Percentiles rank a stretch among this genome's conserved stretches.
phyloP scores from a whole-genome alignment of 2,329 filamentous ascomycete species.

The Knufia petricola region DNA sequence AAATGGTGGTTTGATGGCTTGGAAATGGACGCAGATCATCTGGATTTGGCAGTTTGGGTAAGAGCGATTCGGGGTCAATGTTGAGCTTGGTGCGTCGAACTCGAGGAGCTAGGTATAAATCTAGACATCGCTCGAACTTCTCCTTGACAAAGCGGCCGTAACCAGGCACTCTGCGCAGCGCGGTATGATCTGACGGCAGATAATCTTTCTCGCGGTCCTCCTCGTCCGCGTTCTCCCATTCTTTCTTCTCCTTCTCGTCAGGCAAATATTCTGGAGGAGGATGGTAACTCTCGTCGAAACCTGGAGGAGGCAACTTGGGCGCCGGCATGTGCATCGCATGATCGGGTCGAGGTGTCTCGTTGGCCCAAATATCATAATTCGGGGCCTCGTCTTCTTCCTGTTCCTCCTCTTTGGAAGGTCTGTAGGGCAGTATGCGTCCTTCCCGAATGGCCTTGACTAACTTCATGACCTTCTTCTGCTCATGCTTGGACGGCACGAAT shows the following conservation, averaged over 20 bases:
- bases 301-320: constrained; percentile 84
- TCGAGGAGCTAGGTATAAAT: constrained; percentile 87
- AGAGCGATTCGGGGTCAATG: constrained; percentile 84
- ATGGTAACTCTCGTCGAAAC: constrained; percentile 94
- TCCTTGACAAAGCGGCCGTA: constrained; percentile 89
- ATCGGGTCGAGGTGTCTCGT: constrained; percentile 71
- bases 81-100: constrained; percentile 89
- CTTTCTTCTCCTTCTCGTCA: constrained; percentile 68
- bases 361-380: constrained; percentile 88
- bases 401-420: constrained; percentile 62
- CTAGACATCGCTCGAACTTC: constrained; percentile 87
- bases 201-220: constrained; percentile 89
- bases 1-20: constrained; percentile 77
- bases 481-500: constrained; percentile 93
- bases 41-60: constrained; percentile 86
- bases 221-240: constrained; percentile 76
- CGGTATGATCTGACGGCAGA: constrained; percentile 69
- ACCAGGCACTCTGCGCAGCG: constrained; percentile 82
- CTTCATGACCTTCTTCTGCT: constrained; percentile 93
- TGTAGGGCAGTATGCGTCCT: constrained; percentile 86
- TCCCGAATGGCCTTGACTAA: constrained; percentile 91
- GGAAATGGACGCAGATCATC: constrained; percentile 94
- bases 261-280: constrained; percentile 91
- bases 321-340: constrained; percentile 92
- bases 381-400: constrained; percentile 61